Conservation (phyloP, 1,139 yeast species). For the Nadsonia commutata region DNA sequence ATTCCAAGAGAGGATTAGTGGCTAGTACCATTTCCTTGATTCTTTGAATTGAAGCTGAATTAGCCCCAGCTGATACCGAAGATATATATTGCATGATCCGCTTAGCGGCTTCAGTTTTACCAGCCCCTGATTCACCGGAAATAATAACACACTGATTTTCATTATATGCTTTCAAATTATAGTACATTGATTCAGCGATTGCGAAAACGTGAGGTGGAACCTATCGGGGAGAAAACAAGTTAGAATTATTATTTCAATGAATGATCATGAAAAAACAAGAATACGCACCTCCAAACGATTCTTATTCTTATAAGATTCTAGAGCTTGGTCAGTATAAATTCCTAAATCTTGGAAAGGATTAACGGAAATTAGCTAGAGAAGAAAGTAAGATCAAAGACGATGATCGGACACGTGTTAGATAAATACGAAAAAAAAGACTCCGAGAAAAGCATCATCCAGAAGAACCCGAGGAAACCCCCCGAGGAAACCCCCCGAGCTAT, state of each 20-base stretch:
- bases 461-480: too few species aligned
- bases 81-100: constrained; percentile 98
- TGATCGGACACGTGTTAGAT: too few species aligned
- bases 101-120: constrained; percentile 97
- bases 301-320: constrained; percentile 73
- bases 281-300: constrained; percentile 62
- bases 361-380: constrained; percentile 55
- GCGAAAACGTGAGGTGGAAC: constrained; percentile 98
- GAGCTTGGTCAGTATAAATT: constrained; percentile 67
- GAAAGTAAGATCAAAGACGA: too few species aligned
- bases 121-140: constrained; percentile 98
- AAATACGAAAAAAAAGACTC: not conserved
- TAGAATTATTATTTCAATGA: too few species aligned
- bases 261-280: too few species aligned
- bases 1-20: constrained; percentile 88
- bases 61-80: constrained; percentile 50
- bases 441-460: not conserved
- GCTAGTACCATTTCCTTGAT: constrained; percentile 97
- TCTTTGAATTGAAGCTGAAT: constrained; percentile 52
- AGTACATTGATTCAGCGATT: constrained; percentile 93
- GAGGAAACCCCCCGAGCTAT: too few species aligned
- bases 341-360: constrained; percentile 96
- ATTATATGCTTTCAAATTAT: constrained; percentile 83
- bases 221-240: constrained; percentile 9
- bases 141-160: constrained; percentile 97